Evolutionary conservation across 192 early-diverging fungal species (phyloP).

Genomic region (Martensiomyces pterosporus): DNA sequence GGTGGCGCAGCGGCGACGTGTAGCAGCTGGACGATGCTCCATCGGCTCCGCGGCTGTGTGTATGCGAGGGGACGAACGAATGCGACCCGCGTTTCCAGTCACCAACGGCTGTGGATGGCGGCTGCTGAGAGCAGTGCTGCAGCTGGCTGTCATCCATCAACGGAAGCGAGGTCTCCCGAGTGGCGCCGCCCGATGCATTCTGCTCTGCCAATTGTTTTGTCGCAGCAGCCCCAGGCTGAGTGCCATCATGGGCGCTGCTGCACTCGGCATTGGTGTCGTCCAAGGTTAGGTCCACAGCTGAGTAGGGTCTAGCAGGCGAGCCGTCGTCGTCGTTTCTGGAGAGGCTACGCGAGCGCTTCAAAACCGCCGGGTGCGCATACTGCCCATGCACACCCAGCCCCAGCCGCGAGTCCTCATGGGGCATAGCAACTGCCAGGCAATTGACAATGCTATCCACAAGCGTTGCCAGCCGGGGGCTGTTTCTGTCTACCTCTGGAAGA

Average conservation of each 20-base stretch:
- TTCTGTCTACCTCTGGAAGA: conserved; percentile 39
- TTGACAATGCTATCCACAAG: conserved; percentile 38
- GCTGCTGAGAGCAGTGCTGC: no score
- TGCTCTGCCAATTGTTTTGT: background rate
- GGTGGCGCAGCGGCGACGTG: conserved; percentile 35
- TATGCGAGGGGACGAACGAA: background rate
- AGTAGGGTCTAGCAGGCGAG: background rate
- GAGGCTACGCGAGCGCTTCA: conserved; percentile 35
- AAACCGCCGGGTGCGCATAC: conserved; percentile 2
- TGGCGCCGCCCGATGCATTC: background rate
- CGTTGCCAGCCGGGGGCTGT: conserved; percentile 36
- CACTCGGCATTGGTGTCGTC: no score
- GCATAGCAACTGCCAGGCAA: conserved; percentile 17
- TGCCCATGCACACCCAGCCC: no score
- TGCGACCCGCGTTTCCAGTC: no score
- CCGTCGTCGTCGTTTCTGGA: conserved; percentile 17
- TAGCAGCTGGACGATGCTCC: conserved; percentile 2
- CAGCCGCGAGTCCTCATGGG: no score
- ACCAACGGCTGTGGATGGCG: no score
- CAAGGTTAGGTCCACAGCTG: background rate
- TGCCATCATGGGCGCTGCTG: no score
- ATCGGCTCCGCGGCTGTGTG: background rate
- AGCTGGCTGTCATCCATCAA: conserved; percentile 12
- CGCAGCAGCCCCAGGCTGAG: no score
- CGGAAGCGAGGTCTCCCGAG: no score